Conservation (phyloP, 768 basidiomycete genomes). For the Neoboletus subvelutipes region DNA sequence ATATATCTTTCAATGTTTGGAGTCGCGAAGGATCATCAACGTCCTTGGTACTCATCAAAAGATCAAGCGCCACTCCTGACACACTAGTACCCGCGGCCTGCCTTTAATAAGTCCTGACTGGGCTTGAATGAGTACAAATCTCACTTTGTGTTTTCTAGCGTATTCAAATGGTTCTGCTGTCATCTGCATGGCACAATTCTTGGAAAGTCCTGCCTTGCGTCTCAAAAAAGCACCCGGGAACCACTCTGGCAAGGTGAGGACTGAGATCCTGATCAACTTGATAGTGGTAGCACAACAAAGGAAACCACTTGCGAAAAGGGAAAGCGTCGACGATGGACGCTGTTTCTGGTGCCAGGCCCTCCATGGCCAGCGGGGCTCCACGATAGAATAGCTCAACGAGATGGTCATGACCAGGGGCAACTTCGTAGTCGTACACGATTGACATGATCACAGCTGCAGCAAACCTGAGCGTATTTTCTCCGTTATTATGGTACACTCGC, state of each 20-base stretch:
- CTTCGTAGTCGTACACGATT: slow-evolving; percentile 41
- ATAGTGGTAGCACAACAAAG: no score
- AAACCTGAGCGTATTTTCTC: slow-evolving; percentile 19
- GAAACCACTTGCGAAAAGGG: slow-evolving; percentile 18
- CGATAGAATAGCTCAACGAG: slow-evolving; percentile 39
- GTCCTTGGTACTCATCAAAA: slow-evolving; percentile 1
- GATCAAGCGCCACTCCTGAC: slow-evolving; percentile 15
- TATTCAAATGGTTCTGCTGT: no score
- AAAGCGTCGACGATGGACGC: slow-evolving; percentile 20
- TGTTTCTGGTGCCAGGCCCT: slow-evolving; percentile 14
- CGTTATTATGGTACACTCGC: background rate
- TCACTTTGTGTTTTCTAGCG: no score
- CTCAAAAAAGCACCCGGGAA: slow-evolving; percentile 30
- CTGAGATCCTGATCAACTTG: no score
- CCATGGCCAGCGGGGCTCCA: slow-evolving; percentile 23
- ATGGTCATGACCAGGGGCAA: slow-evolving; percentile 36
- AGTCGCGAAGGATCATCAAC: no score
- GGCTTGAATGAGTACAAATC: background rate
- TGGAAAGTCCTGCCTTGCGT: slow-evolving; percentile 14
- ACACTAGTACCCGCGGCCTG: slow-evolving; percentile 13
- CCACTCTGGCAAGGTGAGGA: slow-evolving; percentile 25
- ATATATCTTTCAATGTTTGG: slow-evolving; percentile 9
- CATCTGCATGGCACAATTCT: no score
- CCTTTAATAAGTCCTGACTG: background rate
- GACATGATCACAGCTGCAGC: slow-evolving; percentile 39